Evolutionary conservation across 129 eudicot genomes (phyloP).

Genomic region (Artemisia tridentata): DNA sequence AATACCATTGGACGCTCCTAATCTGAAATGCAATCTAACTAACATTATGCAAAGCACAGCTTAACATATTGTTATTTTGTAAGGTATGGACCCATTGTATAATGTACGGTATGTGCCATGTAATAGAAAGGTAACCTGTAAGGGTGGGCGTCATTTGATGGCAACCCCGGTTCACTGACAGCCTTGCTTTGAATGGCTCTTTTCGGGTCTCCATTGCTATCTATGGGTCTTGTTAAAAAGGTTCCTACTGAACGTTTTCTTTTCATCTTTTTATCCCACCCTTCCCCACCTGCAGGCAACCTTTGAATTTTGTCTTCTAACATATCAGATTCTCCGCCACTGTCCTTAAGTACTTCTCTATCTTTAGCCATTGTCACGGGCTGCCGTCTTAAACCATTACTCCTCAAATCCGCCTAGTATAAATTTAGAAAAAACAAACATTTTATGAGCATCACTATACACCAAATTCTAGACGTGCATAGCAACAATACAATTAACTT

Average conservation of each 20-base stretch:
- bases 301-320: conserved; percentile 70
- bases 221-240: conserved; percentile 55
- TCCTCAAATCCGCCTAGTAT: conserved; percentile 60
- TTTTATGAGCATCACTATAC: conserved; percentile 15
- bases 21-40: conserved; percentile 35
- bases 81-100: conserved; percentile 1
- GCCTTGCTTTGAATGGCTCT: conserved; percentile 51
- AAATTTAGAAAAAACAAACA: not conserved
- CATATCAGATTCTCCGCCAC: conserved; percentile 54
- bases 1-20: conserved; percentile 56
- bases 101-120: conserved; percentile 8
- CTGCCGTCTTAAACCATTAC: conserved; percentile 61
- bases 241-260: conserved; percentile 81
- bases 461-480: conserved; percentile 18
- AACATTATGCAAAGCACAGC: conserved; percentile 11
- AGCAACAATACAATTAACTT: conserved; percentile 3
- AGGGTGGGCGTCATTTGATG: conserved; percentile 45
- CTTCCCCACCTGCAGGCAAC: conserved; percentile 84
- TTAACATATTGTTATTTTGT: not conserved
- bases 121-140: conserved; percentile 47
- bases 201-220: conserved; percentile 62
- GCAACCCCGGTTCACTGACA: conserved; percentile 52
- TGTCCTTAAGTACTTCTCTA: conserved; percentile 58
- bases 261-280: conserved; percentile 94
- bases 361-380: conserved; percentile 54